Base-by-base conservation (phyloP, 306 rosid species). In the Gastrolobium bilobum region DNA sequence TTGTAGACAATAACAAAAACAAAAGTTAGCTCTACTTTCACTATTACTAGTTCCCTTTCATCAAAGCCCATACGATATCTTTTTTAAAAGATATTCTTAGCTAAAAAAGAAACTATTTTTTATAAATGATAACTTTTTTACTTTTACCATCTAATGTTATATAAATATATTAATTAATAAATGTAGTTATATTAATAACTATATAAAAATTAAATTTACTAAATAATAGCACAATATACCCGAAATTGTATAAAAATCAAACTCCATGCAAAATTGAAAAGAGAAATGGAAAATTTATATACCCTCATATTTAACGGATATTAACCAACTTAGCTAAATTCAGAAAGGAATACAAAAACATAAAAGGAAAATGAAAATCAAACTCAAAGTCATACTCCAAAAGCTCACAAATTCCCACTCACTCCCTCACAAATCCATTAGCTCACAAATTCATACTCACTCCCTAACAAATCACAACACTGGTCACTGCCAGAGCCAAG, bases 11-110 rank as follows among this genome's bases (percentile, higher is more conserved):
- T 33, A 67, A 42, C 78, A 76, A 71, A 47, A 14, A 77, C 61
- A 71, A 77, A 84, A 81, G 81, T 59, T 50, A 46, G 70, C 81
- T 68, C 10, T 68, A 1, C 78, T 81, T 77, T 81, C 78, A 82
- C 71, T 58, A 66, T 44, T 58, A 59, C 58, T 29, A 30, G 6
- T 64, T 53, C 35, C 58, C 83, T 68, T 84, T 81, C 62, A 48
- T 84, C 71, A 71, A 15, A 56, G 62, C 26, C 6, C 26, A 58
- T 71, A 79, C 38, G 11, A 69, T 29, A 53, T 56, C 64, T 8
- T 71, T 71, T 64, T 9, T 29, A 52, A 79, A 61, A 61, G 38
- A 46, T 79, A 61, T 71, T 48, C 56, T 50, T 39, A 10, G 38
- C 30, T 40, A 20, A 54, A 66, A 68, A 77, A 65, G 10, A 64